Conservation (phyloP, 352 stramenopile genomes). For the Elongisporangium anandrum region DNA sequence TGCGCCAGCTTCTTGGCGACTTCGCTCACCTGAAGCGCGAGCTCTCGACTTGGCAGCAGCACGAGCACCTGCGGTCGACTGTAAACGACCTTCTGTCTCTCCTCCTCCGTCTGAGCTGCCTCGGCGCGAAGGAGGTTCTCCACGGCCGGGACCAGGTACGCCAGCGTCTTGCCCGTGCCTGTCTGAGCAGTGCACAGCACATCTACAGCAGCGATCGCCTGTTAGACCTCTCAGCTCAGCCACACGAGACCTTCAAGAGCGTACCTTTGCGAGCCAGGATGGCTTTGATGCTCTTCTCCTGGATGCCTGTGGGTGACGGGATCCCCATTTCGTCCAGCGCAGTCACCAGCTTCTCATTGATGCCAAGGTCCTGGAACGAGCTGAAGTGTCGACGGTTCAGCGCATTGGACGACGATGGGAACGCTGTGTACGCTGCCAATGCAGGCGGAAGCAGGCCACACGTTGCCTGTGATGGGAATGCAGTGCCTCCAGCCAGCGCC, state of each 20-base stretch:
- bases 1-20: slow-evolving; percentile 69
- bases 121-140: slow-evolving; percentile 49
- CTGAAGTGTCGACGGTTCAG: slow-evolving; percentile 1
- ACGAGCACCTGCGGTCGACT: slow-evolving; percentile 47
- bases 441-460: background rate
- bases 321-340: slow-evolving; percentile 50
- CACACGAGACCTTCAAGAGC: background rate
- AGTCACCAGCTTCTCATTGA: slow-evolving; percentile 31
- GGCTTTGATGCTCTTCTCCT: slow-evolving; percentile 43
- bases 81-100: slow-evolving; percentile 14
- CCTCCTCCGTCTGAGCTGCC: slow-evolving; percentile 10
- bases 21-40: slow-evolving; percentile 58
- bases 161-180: slow-evolving; percentile 64
- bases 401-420: background rate
- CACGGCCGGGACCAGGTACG: slow-evolving; percentile 52
- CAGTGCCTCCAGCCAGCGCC: background rate
- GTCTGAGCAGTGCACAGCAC: slow-evolving; percentile 66
- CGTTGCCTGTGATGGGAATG: background rate
- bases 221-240: background rate
- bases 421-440: background rate
- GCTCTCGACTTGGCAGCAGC: slow-evolving; percentile 61
- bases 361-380: slow-evolving; percentile 34
- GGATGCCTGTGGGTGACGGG: slow-evolving; percentile 40
- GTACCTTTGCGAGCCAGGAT: slow-evolving; percentile 34
- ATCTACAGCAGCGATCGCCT: slow-evolving; percentile 9